A percentile compares a stretch with the other conserved stretches of the same genome.
phyloP scores from a whole-genome alignment of 1,139 yeast genomes.

The Waltiozyma solani region DNA sequence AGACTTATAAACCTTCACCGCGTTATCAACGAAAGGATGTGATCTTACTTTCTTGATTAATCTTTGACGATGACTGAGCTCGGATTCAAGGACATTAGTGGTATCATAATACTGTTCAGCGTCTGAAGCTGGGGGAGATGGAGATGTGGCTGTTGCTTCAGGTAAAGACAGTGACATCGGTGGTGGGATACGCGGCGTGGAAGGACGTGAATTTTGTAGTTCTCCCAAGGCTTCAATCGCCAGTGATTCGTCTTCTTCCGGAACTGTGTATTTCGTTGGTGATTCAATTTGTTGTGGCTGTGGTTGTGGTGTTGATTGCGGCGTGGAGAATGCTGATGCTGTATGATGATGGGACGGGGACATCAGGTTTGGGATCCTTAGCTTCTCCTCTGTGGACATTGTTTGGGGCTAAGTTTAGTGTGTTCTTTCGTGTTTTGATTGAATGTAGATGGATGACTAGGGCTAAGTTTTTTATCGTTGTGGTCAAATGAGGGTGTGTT shows the following conservation, averaged over 20 bases:
- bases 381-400: neutral
- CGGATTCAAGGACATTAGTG: constrained; percentile 8
- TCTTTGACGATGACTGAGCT: constrained; percentile 5
- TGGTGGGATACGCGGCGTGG: neutral
- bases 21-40: constrained; percentile 45
- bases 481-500: too few species aligned
- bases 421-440: too few species aligned
- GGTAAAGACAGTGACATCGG: too few species aligned
- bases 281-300: too few species aligned
- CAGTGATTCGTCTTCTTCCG: neutral
- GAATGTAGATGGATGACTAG: too few species aligned
- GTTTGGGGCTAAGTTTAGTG: too few species aligned
- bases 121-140: constrained; percentile 1
- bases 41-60: constrained; percentile 33
- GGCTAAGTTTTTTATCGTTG: too few species aligned
- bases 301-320: too few species aligned
- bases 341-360: too few species aligned
- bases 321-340: too few species aligned
- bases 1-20: constrained; percentile 48
- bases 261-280: too few species aligned
- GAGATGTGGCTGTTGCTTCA: neutral
- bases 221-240: neutral
- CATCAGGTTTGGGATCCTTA: neutral
- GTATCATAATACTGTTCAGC: constrained; percentile 15
- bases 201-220: neutral